phyloP scores from a whole-genome alignment of 805 yeast genomes.

The Hanseniaspora nectarophila region DNA sequence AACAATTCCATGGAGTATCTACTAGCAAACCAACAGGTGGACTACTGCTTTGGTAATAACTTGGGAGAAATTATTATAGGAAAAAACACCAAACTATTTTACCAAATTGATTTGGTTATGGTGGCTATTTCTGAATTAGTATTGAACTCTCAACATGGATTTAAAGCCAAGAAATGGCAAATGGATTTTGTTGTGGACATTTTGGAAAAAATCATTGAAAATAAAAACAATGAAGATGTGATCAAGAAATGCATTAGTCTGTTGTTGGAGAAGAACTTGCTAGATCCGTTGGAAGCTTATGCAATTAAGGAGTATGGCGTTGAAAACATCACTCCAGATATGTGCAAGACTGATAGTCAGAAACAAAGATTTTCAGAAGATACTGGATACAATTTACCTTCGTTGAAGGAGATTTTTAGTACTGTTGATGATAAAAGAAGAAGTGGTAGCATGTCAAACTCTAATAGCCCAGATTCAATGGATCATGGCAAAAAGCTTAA shows the following conservation, averaged over 20 bases:
- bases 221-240: neutral
- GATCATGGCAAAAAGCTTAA: slow-evolving; percentile 27
- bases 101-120: slow-evolving; percentile 10
- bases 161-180: slow-evolving; percentile 11
- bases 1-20: neutral
- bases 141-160: neutral
- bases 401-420: slow-evolving; percentile 24
- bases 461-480: neutral
- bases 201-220: neutral
- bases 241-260: neutral
- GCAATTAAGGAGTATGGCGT: slow-evolving; percentile 5
- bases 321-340: slow-evolving; percentile 10
- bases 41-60: slow-evolving; percentile 22
- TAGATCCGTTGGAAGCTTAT: slow-evolving; percentile 12
- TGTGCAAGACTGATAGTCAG: slow-evolving; percentile 14
- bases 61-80: slow-evolving; percentile 22
- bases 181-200: slow-evolving; percentile 10
- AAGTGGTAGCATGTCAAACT: neutral
- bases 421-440: slow-evolving; percentile 13
- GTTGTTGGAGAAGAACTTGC: neutral
- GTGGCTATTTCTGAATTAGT: slow-evolving; percentile 7
- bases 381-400: slow-evolving; percentile 24
- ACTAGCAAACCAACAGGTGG: slow-evolving; percentile 7
- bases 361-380: slow-evolving; percentile 10
- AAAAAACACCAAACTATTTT: slow-evolving; percentile 11